phyloP scores from a whole-genome alignment of 495 filamentous ascomycete species.

The Aspergillus campestris region DNA sequence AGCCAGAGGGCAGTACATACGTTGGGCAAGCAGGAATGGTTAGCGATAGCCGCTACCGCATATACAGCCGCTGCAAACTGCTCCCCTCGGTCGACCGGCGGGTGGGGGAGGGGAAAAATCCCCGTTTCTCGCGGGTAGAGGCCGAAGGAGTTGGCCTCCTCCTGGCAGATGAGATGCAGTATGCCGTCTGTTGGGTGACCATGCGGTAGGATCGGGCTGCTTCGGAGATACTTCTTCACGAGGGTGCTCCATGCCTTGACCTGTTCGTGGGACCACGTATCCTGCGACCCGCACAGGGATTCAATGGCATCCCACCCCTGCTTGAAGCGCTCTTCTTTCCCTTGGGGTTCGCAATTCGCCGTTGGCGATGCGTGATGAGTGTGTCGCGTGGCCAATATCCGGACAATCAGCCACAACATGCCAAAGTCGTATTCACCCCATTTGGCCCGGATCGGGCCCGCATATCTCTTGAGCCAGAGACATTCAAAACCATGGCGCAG shows the following conservation, averaged over 20 bases:
- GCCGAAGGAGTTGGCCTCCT: conserved; percentile 36
- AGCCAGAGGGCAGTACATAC: conserved; percentile 12
- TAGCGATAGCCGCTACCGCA: conserved; percentile 28
- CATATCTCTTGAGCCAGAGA: conserved; percentile 26
- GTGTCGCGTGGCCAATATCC: conserved; percentile 24
- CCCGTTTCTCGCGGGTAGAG: conserved; percentile 34
- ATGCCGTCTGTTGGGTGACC: conserved; percentile 12
- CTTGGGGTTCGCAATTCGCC: not conserved
- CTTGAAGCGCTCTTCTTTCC: conserved; percentile 5
- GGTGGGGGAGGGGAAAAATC: conserved; percentile 8
- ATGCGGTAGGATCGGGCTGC: conserved; percentile 16
- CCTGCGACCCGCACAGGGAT: conserved; percentile 26
- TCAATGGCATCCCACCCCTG: conserved; percentile 24
- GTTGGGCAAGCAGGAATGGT: conserved; percentile 34
- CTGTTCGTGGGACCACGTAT: conserved; percentile 28
- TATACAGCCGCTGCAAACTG: conserved; percentile 35
- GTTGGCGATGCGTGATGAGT: no score
- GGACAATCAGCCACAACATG: conserved; percentile 35
- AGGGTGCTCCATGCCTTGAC: conserved; percentile 23
- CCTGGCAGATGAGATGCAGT: conserved; percentile 27
- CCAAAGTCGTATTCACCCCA: conserved; percentile 32
- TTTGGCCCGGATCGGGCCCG: conserved; percentile 21
- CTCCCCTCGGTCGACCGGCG: conserved; percentile 20
- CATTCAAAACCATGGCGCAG: conserved; percentile 30
- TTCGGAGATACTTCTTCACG: conserved; percentile 30